A percentile compares a stretch with the other conserved stretches of the same genome.
Conservation (phyloP, 2,329 filamentous ascomycete species). For the Arachnopeziza araneosa region DNA sequence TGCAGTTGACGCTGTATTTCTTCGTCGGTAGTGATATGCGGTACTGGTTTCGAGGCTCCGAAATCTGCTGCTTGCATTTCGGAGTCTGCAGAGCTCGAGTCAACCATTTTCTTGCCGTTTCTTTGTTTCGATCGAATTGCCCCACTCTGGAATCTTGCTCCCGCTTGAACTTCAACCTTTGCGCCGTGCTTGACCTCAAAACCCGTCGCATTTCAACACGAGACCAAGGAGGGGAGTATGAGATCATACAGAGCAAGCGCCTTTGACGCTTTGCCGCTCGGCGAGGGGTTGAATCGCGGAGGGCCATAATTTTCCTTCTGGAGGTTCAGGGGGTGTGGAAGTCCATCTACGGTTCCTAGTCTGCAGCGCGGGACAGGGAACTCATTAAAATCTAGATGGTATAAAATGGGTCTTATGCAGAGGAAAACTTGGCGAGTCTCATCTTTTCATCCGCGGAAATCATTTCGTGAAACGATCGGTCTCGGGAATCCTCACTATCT, state of each 20-base stretch:
- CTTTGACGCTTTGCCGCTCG: neutral
- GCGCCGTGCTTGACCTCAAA: neutral
- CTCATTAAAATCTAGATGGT: neutral
- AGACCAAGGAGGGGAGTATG: neutral
- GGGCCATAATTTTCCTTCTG: neutral
- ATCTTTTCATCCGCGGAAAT: no score
- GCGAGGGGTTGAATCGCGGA: neutral
- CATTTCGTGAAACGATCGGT: no score
- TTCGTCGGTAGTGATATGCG: neutral
- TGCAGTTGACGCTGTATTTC: neutral
- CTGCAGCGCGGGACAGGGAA: neutral
- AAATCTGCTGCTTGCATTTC: neutral
- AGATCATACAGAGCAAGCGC: no score
- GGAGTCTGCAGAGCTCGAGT: neutral
- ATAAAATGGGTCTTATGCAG: no score
- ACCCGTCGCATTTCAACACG: neutral
- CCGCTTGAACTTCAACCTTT: neutral
- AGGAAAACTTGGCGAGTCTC: no score
- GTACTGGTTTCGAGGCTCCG: neutral
- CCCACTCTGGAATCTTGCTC: neutral
- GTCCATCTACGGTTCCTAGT: neutral
- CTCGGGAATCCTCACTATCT: no score
- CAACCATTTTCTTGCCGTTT: neutral
- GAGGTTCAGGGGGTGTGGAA: neutral
- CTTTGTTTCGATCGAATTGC: neutral